These are phyloP conservation scores for Sclerotinia trifoliorum DNA, from an alignment of 2,329 filamentous ascomycete genomes.

Conservation along the genomic window DNA sequence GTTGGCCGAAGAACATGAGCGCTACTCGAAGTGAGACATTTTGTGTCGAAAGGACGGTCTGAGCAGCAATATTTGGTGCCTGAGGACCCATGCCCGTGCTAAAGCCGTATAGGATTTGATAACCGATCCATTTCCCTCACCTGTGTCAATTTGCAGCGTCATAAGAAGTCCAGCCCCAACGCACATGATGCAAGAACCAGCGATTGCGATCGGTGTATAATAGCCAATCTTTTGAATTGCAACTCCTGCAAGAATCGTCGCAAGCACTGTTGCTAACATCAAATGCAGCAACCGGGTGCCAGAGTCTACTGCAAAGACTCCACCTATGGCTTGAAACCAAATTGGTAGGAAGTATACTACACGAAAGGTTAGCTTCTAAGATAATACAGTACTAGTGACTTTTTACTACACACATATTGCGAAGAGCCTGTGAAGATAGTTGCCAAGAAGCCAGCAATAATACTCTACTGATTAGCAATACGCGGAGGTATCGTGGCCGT, in stretches of 20 bases:
- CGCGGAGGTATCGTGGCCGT: constrained; percentile 41
- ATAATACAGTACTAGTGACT: background rate
- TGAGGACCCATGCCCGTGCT: constrained; percentile 48
- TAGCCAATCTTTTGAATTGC: constrained; percentile 38
- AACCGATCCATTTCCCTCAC: constrained; percentile 52
- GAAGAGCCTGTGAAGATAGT: background rate
- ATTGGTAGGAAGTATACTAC: constrained; percentile 46
- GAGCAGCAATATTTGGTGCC: constrained; percentile 47
- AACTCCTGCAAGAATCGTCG: constrained; percentile 24
- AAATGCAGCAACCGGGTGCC: constrained; percentile 44
- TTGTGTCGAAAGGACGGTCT: constrained; percentile 47
- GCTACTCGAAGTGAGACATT: constrained; percentile 50
- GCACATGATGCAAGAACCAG: constrained; percentile 20
- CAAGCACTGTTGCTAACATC: constrained; percentile 37
- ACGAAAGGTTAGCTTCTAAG: background rate
- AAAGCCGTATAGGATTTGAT: constrained; percentile 45
- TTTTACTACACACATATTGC: background rate
- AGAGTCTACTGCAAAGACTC: constrained; percentile 43
- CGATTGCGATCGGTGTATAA: constrained; percentile 35
- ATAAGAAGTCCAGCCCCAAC: constrained; percentile 41
- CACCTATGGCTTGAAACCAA: constrained; percentile 48
- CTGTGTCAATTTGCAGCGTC: constrained; percentile 36
- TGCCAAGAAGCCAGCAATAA: constrained; percentile 28
- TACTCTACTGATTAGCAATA: constrained; percentile 40
- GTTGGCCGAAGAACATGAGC: constrained; percentile 22